These are phyloP conservation scores for Tricladium varicosporioides DNA, from an alignment of 2,329 filamentous ascomycete genomes.

Conservation along the genomic window DNA sequence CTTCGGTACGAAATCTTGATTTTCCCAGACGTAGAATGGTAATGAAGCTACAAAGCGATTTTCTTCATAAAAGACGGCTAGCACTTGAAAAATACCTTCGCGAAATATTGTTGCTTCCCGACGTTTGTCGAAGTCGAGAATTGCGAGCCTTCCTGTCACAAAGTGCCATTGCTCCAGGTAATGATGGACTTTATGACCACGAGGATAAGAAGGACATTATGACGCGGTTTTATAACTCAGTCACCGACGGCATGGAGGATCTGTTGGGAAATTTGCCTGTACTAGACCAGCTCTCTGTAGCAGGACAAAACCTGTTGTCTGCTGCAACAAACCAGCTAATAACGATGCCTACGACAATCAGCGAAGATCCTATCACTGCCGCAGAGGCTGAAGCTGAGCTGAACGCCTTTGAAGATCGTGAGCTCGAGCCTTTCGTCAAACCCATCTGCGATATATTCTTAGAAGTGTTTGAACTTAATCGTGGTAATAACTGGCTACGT, in stretches of 20 bases:
- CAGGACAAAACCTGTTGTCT: slow-evolving; percentile 86
- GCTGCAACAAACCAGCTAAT: slow-evolving; percentile 67
- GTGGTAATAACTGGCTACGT: slow-evolving; percentile 94
- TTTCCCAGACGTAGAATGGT: slow-evolving; percentile 91
- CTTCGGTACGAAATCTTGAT: slow-evolving; percentile 83
- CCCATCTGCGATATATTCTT: slow-evolving; percentile 98
- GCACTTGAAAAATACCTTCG: slow-evolving; percentile 84
- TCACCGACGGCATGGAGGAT: slow-evolving; percentile 97
- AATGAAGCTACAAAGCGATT: slow-evolving; percentile 95
- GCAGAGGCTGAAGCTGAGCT: slow-evolving; percentile 91
- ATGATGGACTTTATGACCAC: slow-evolving; percentile 49
- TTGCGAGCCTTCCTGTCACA: slow-evolving; percentile 90
- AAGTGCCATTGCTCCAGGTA: slow-evolving; percentile 68
- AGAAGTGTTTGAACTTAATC: slow-evolving; percentile 91
- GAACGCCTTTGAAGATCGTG: slow-evolving; percentile 85
- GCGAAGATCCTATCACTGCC: slow-evolving; percentile 49
- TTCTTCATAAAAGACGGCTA: slow-evolving; percentile 81
- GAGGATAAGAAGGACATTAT: slow-evolving; percentile 84
- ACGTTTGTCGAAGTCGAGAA: slow-evolving; percentile 91
- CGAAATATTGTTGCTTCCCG: slow-evolving; percentile 79
- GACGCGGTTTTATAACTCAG: slow-evolving; percentile 90
- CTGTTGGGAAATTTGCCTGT: slow-evolving; percentile 95
- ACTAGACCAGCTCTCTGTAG: slow-evolving; percentile 87
- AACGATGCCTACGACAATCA: slow-evolving; percentile 50
- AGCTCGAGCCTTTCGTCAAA: slow-evolving; percentile 93